These are phyloP conservation scores for Plectosphaerella plurivora DNA, from an alignment of 2,329 filamentous ascomycete genomes.

Conservation along the genomic window DNA sequence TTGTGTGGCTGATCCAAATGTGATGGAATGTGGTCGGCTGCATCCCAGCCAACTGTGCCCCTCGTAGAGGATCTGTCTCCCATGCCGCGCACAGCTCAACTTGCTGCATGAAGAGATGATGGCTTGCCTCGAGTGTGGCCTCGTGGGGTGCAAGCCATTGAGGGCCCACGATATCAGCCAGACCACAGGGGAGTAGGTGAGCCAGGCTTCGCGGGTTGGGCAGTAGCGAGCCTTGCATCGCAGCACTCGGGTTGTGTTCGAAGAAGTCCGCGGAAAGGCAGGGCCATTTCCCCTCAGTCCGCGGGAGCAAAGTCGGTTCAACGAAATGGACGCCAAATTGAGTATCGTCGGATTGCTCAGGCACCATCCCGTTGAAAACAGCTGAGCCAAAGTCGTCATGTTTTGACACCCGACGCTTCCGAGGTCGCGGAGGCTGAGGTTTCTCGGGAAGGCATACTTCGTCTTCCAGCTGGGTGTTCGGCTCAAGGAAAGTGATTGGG, in stretches of 20 bases:
- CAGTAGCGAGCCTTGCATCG: slow-evolving; percentile 40
- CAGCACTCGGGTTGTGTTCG: slow-evolving; percentile 33
- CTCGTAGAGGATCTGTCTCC: slow-evolving; percentile 29
- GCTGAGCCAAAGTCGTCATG: too few species aligned
- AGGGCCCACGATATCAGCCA: slow-evolving; percentile 22
- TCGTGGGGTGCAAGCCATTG: slow-evolving; percentile 13
- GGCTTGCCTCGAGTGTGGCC: background rate
- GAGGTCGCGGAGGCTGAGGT: too few species aligned
- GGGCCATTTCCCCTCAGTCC: slow-evolving; percentile 25
- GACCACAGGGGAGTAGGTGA: slow-evolving; percentile 23
- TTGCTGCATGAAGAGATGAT: slow-evolving; percentile 21
- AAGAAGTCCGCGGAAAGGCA: slow-evolving; percentile 25
- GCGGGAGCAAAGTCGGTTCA: background rate
- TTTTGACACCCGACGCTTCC: too few species aligned
- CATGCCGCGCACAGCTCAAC: slow-evolving; percentile 38
- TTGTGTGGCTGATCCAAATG: slow-evolving; percentile 29
- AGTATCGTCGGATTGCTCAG: background rate
- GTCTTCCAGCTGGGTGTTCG: background rate
- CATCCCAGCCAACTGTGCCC: background rate
- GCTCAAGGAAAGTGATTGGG: background rate
- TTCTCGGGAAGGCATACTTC: background rate
- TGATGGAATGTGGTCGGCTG: slow-evolving; percentile 28
- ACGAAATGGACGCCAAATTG: background rate
- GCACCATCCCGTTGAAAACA: too few species aligned
- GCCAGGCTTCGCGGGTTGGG: slow-evolving; percentile 27